These are phyloP conservation scores for Bonnemaisonia californica DNA, from an alignment of 31 red algal genomes.

Conservation along the genomic window DNA sequence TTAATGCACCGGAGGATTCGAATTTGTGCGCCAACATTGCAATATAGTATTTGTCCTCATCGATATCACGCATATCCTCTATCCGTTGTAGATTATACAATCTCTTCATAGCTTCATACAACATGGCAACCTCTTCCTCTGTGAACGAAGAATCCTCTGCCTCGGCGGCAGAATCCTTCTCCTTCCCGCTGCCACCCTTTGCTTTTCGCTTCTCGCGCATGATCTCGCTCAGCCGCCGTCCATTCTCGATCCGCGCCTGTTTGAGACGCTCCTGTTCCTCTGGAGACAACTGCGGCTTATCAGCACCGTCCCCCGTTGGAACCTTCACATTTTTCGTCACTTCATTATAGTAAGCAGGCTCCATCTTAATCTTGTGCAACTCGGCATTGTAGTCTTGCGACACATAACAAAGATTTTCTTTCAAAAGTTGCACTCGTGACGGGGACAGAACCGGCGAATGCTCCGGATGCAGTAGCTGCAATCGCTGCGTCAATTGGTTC, in stretches of 20 bases:
- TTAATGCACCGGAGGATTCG: conserved; percentile 39
- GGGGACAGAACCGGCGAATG: conserved; percentile 44
- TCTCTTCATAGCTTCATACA: conserved; percentile 44
- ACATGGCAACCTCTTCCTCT: conserved; percentile 60
- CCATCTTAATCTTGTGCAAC: conserved; percentile 45
- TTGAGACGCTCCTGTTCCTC: conserved; percentile 68
- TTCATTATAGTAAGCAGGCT: conserved; percentile 61
- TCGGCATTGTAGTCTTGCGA: conserved; percentile 74
- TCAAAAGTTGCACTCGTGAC: conserved; percentile 51
- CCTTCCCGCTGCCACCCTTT: conserved; percentile 15
- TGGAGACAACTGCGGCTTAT: conserved; percentile 37
- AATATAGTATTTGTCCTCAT: conserved; percentile 82
- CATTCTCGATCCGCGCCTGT: conserved; percentile 68
- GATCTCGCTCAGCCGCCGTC: conserved; percentile 65
- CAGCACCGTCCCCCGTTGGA: conserved; percentile 54
- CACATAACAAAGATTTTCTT: conserved; percentile 59
- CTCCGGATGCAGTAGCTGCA: conserved; percentile 75
- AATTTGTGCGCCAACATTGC: conserved; percentile 32
- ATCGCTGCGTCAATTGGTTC: conserved; percentile 49
- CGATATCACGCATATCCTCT: conserved; percentile 61
- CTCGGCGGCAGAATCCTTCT: conserved; percentile 32
- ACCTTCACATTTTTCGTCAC: conserved; percentile 57
- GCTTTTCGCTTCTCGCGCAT: conserved; percentile 66
- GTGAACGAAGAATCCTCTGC: conserved; percentile 49
- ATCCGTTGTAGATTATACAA: conserved; percentile 57